Conservation (phyloP, 371 early-diverging fungal species). For the Zancudomyces culisetae region DNA sequence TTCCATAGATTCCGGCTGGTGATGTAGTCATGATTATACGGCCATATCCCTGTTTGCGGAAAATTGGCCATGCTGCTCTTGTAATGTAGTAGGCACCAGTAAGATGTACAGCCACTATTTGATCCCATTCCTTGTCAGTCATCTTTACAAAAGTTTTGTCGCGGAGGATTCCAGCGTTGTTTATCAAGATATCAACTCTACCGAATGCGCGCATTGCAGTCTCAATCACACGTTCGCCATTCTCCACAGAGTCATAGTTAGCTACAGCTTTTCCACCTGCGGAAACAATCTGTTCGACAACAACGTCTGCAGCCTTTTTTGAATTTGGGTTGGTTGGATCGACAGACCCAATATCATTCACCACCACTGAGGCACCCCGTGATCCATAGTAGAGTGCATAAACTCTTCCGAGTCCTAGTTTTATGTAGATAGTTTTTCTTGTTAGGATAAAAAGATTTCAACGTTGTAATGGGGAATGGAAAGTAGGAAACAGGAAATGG, state of each 20-base stretch:
- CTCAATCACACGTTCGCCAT: constrained; percentile 90
- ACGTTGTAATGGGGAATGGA: constrained; percentile 32
- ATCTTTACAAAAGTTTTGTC: constrained; percentile 51
- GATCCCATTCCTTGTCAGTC: constrained; percentile 52
- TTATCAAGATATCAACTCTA: constrained; percentile 46
- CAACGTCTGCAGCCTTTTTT: constrained; percentile 72
- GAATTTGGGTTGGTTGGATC: constrained; percentile 42
- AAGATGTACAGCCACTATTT: constrained; percentile 44
- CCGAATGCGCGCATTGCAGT: constrained; percentile 91
- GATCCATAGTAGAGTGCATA: constrained; percentile 82
- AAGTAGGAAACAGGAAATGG: constrained; percentile 48
- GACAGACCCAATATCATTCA: constrained; percentile 81
- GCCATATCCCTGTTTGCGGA: constrained; percentile 52
- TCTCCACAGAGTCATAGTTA: constrained; percentile 92
- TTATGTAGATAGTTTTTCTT: constrained; percentile 56
- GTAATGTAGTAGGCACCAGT: constrained; percentile 47
- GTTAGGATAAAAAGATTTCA: constrained; percentile 68
- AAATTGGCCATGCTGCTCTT: constrained; percentile 54
- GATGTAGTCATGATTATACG: constrained; percentile 62
- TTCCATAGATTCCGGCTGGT: constrained; percentile 95
- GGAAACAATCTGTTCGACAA: constrained; percentile 80
- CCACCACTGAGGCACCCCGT: constrained; percentile 74
- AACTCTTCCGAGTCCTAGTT: constrained; percentile 67
- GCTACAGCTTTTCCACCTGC: constrained; percentile 91
- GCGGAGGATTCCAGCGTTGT: constrained; percentile 57